Evolutionary conservation across 2,329 filamentous ascomycete genomes (phyloP).

Genomic region (Fusarium verticillioides): DNA sequence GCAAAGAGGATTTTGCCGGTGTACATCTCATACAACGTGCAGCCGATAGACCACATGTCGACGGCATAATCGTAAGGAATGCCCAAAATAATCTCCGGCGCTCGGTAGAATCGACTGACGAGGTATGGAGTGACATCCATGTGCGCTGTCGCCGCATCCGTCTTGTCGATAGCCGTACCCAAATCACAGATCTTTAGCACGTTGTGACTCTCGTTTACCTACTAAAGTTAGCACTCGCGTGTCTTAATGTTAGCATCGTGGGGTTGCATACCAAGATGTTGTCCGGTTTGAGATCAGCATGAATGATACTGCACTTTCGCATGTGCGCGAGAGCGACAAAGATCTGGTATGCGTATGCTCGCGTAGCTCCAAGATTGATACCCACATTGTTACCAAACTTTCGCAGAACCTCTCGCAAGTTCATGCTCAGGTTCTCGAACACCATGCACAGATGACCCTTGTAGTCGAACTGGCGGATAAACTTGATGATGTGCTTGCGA

Average conservation of each 20-base stretch:
- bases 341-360: constrained; percentile 92
- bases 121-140: constrained; percentile 95
- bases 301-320: constrained; percentile 91
- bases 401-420: constrained; percentile 91
- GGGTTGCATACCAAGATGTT: constrained; percentile 79
- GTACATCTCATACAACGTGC: constrained; percentile 95
- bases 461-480: constrained; percentile 90
- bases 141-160: constrained; percentile 75
- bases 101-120: constrained; percentile 96
- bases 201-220: constrained; percentile 84
- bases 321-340: constrained; percentile 89
- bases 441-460: constrained; percentile 96
- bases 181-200: constrained; percentile 95
- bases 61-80: constrained; percentile 94
- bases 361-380: constrained; percentile 87
- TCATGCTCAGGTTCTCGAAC: constrained; percentile 94
- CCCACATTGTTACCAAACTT: constrained; percentile 96
- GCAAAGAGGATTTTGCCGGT: constrained; percentile 98
- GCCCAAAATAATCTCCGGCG: constrained; percentile 96
- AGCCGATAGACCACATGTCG: constrained; percentile 98
- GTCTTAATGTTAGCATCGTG: not conserved
- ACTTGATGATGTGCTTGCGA: constrained; percentile 90
- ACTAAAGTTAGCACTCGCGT: constrained; percentile 20
- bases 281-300: constrained; percentile 97
- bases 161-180: constrained; percentile 92